phyloP scores from a whole-genome alignment of 495 filamentous ascomycete genomes.

The Evernia prunastri region DNA sequence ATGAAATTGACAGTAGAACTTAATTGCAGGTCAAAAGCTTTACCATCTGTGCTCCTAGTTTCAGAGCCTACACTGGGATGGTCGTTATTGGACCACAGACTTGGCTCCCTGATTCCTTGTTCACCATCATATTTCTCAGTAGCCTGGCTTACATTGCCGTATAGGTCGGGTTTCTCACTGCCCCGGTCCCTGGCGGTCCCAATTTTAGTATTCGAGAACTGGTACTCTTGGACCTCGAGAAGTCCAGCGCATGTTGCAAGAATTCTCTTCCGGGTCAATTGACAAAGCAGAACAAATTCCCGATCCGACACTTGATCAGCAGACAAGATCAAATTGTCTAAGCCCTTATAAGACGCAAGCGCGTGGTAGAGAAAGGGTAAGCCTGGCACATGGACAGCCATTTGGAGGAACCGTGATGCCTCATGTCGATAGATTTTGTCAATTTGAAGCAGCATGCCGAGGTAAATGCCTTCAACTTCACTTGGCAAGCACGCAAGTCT shows the following conservation, averaged over 20 bases:
- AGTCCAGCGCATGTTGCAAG: not conserved
- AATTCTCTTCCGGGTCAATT: not conserved
- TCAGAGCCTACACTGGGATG: not conserved
- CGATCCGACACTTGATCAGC: not conserved
- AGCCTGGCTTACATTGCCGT: not conserved
- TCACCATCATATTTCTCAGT: not conserved
- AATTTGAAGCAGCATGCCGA: slow-evolving; percentile 5
- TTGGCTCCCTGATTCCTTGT: not conserved
- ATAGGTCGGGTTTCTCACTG: not conserved
- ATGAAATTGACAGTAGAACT: not conserved
- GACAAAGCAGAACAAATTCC: not conserved
- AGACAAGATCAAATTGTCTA: not conserved
- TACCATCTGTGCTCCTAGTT: not conserved
- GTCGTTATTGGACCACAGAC: not conserved
- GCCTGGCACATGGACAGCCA: not conserved
- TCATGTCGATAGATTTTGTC: not conserved
- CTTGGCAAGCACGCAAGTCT: not conserved
- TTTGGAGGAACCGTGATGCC: not conserved
- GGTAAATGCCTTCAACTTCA: slow-evolving; percentile 3
- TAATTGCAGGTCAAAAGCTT: not conserved
- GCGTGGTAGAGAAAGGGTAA: not conserved
- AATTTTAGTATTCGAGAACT: no score
- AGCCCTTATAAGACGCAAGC: not conserved
- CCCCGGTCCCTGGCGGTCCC: not conserved
- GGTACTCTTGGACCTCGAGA: slow-evolving; percentile 1